Base-by-base conservation (phyloP, 306 rosid species). In the Fragaria iinumae region DNA sequence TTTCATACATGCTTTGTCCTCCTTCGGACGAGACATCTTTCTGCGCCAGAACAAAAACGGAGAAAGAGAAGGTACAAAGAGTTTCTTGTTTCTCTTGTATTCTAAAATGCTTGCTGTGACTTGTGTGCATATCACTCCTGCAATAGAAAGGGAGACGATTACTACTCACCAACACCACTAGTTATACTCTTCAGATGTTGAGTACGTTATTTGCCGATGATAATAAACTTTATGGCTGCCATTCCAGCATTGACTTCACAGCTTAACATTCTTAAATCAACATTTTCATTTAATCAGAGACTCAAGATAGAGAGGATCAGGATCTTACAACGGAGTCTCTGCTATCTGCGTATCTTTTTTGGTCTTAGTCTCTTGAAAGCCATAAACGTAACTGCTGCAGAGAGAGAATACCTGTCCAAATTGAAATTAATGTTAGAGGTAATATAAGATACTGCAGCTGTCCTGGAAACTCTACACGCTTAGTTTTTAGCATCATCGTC, bases 301-400 rank as follows among this genome's bases (percentile, higher is more conserved):
- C 71, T 49, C 8, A 9, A 10, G 13, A 69, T 38, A 36, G 44
- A 52, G 52, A 45, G 34, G 74, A 27, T 53, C 41, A 25, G 57
- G 13, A 43, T 66, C 81, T 73, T 44, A 23, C 59, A 21, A 39
- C 29, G 11, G 20, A 66, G 65, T 77, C 64, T 43, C 64, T 43
- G 84, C 81, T 87, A 91, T 81, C 93, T 90, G 64, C 89, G 62
- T 76, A 59, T 83, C 74, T 16, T 85, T 82, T 84, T 87, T 72
- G 88, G 96, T 62, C 76, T 69, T 18, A 90, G 80, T 75, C 99
- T 89, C 84, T 86, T 90, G 81, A 76, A 88, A 65, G 98, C 98
- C 97, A 92, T 92, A 71, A 92, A 89, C 44, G 99, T 88, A 62
- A 95, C 97, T 23, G 96, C 97, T 73, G 99, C 96, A 41, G 97